A percentile compares a stretch with the other conserved stretches of the same genome.
Conservation (phyloP, 441 rosid species). For the Adansonia grandidieri region DNA sequence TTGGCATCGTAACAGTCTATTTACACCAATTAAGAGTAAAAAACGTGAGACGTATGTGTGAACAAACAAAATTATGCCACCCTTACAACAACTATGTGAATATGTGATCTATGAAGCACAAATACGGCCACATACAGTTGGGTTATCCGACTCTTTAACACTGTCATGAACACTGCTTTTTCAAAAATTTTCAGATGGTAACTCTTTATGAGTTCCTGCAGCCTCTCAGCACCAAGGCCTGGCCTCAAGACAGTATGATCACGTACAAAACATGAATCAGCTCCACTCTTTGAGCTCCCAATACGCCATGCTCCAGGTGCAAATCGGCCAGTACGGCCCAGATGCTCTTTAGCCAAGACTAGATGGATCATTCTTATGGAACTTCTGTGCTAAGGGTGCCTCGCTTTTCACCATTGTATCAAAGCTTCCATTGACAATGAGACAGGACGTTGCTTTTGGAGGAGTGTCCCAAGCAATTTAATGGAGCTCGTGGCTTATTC, state of each 20-base stretch:
- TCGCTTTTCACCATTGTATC: slow-evolving; percentile 76
- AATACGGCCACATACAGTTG: slow-evolving; percentile 47
- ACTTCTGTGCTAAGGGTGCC: slow-evolving; percentile 76
- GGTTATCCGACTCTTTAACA: slow-evolving; percentile 29
- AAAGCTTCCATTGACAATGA: slow-evolving; percentile 62
- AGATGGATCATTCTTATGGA: slow-evolving; percentile 44
- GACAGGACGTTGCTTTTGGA: slow-evolving; percentile 83
- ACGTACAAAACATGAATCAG: slow-evolving; percentile 65
- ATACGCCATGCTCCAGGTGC: slow-evolving; percentile 87
- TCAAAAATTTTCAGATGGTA: slow-evolving; percentile 63
- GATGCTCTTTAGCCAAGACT: slow-evolving; percentile 71
- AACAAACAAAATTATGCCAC: slow-evolving; percentile 21
- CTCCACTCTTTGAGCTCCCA: slow-evolving; percentile 58
- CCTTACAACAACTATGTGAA: slow-evolving; percentile 29
- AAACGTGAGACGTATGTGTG: neutral
- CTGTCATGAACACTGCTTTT: slow-evolving; percentile 62
- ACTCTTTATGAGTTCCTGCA: slow-evolving; percentile 56
- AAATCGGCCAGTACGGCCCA: slow-evolving; percentile 65
- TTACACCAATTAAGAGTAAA: neutral
- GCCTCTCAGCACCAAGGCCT: slow-evolving; percentile 78
- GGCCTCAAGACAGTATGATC: slow-evolving; percentile 69
- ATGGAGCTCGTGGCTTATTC: slow-evolving; percentile 81
- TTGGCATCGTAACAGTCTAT: neutral
- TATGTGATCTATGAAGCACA: slow-evolving; percentile 36
- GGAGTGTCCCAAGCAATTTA: slow-evolving; percentile 95